Evolutionary conservation across 2,329 filamentous ascomycete genomes (phyloP), one percentile per base, ranked within the genome.

Genomic region (Penicillium janthinellum): DNA sequence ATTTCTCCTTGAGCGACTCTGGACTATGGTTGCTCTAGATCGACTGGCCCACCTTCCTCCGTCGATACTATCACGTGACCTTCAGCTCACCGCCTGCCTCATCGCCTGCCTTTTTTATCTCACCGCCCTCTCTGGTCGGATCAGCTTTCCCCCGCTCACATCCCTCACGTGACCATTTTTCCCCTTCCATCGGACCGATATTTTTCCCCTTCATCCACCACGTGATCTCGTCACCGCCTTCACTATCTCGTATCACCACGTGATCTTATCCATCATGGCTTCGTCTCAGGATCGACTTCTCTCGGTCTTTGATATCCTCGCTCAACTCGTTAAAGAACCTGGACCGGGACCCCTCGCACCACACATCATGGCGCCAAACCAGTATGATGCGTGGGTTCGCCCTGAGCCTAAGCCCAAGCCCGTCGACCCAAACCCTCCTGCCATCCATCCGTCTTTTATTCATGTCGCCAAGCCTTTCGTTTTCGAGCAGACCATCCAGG

Each of bases 401-500:
- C 42, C 66, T 37, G 54, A 51, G 25, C 17, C 58, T 10, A 69
- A 67, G 28, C 50, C 57, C 0, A 69, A 67, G 28, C 50, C 57
- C 0, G 44, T 41, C 8, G 17, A 59, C 2, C 66, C 67, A 5
- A 66, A 71, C 35, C 68, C 68, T n/a, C 69, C 73, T 51, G 81
- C 82, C 14, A 86, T 85, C 22, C 84, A 88, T 70, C 85, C 85
- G 0, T 87, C 85, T 20, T 86, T 84, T 68, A 87, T 88, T 62
- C 83, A 86, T 69, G 81, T 88, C 57, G 85, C 86, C 57, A 84
- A 86, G 67, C 91, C 91, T 58, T 98, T 94, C 78, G 85, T 92
- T 63, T 89, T 91, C 65, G 91, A 97, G 73, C 88, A 91, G 68
- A 87, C 87, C 67, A 85, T 98, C 57, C 88, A 92, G 62, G 85